Base-by-base conservation (phyloP, 2,329 filamentous ascomycete species). In the Venturia pyrina region DNA sequence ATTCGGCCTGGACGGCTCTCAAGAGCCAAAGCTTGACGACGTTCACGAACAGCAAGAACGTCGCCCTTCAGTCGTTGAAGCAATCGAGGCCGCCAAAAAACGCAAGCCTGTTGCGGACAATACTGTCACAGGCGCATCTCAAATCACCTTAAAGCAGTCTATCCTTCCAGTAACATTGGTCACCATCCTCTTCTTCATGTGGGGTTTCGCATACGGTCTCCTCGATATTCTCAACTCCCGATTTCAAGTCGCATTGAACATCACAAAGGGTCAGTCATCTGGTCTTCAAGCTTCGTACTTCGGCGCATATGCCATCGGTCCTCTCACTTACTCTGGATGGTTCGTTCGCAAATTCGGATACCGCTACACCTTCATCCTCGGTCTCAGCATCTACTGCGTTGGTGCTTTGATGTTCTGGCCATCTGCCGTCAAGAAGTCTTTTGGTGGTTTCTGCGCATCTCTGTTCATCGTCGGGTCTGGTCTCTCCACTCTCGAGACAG, bases 361-460 rank as follows among this genome's bases (percentile, higher is more conserved):
- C 78, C 89, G 91, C 69, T 86, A 86, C 53, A 91, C 89, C 0
- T 93, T 95, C 70, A 93, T 95, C 67, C 81, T 87, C 37, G 90
- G 89, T 46, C 80, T 92, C 7, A 80, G 77, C 66, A 81, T 91
- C 57, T 90, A 91, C 74, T 83, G 81, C 67, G 82, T 87, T 70
- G 82, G 83, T 69, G 90, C 89, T 44, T 85, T 93, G 69, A 91
- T 92, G 77, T 93, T 93, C 77, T 95, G 90, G 90, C 90, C 90
- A 0, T 89, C 87, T 1, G 89, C 88, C 8, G 85, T 93, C 11
- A 83, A 91, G 67, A 82, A 83, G 57, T 89, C 85, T 19, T 93
- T 92, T 71, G 85, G 82, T 34, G 90, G 89, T 10, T 93, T 92
- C 77, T 91, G 88, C 71, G 84, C 83, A 44, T 83, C 76, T 63